These are phyloP conservation scores for Raffaelea ambrosiae DNA, from an alignment of 2,329 filamentous ascomycete species.

Conservation along the genomic window DNA sequence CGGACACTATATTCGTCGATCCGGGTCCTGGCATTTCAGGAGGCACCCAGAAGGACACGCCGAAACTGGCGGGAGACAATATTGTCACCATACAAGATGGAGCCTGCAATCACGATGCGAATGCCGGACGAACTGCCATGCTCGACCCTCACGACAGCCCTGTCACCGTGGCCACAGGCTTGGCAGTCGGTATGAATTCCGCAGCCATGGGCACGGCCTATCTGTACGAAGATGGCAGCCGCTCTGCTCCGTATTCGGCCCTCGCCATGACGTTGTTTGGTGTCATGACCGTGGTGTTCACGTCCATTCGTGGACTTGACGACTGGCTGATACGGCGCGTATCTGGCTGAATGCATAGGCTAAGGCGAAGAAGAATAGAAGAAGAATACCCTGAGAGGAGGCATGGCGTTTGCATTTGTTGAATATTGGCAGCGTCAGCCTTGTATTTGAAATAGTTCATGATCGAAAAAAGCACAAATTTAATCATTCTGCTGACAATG, in stretches of 20 bases:
- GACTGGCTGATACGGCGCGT: conserved; percentile 26
- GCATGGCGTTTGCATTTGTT: too few relatives aligned
- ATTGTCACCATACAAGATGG: too few relatives aligned
- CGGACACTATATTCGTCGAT: too few relatives aligned
- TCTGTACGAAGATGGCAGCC: conserved; percentile 43
- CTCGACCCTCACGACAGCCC: conserved; percentile 23
- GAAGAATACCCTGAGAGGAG: too few relatives aligned
- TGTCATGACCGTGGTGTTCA: conserved; percentile 45
- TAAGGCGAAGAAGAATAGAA: background rate
- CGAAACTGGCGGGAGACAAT: too few relatives aligned
- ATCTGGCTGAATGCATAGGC: conserved; percentile 10
- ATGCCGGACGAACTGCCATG: too few relatives aligned
- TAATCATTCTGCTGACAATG: too few relatives aligned
- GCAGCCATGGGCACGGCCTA: conserved; percentile 53
- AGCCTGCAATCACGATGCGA: too few relatives aligned
- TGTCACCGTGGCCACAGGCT: conserved; percentile 37
- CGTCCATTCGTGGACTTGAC: conserved; percentile 37
- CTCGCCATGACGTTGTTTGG: conserved; percentile 51
- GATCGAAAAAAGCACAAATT: too few relatives aligned
- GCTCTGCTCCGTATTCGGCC: conserved; percentile 46
- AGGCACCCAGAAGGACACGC: too few relatives aligned
- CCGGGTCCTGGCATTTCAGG: too few relatives aligned
- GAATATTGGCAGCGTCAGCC: too few relatives aligned
- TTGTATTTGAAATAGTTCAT: background rate
- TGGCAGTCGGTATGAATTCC: conserved; percentile 48